Evolutionary conservation across 352 stramenopile species (phyloP).

Genomic region (Phytophthora lateralis): DNA sequence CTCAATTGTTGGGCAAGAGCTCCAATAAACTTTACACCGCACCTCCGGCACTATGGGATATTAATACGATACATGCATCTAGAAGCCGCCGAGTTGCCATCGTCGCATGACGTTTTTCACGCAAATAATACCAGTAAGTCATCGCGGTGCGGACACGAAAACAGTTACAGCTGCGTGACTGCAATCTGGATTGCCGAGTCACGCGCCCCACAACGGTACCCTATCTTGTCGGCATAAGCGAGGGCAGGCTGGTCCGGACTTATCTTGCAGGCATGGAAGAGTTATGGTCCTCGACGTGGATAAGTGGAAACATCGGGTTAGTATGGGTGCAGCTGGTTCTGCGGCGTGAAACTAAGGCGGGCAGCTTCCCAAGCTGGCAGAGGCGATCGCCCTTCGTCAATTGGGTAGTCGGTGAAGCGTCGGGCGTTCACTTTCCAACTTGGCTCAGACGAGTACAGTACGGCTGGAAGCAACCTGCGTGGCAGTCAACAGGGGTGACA

Average conservation of each 20-base stretch:
- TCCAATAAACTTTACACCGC: constrained; percentile 15
- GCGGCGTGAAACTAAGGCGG: constrained; percentile 12
- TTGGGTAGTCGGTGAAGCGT: constrained; percentile 11
- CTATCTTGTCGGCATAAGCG: constrained; percentile 14
- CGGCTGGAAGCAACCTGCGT: not conserved
- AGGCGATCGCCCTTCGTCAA: constrained; percentile 10
- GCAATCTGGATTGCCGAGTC: constrained; percentile 13
- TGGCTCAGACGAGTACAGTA: constrained; percentile 33
- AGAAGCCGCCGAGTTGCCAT: not conserved
- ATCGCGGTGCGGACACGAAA: not conserved
- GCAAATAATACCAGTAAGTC: not conserved
- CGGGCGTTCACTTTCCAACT: constrained; percentile 33
- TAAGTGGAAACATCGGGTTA: constrained; percentile 30
- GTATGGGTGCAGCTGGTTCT: constrained; percentile 34
- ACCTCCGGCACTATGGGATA: not conserved
- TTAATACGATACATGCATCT: too few species aligned
- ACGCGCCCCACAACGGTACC: not conserved
- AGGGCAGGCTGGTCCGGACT: constrained; percentile 13
- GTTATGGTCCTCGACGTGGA: constrained; percentile 19
- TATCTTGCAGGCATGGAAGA: constrained; percentile 24
- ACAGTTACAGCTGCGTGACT: constrained; percentile 26
- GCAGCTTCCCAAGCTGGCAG: constrained; percentile 24
- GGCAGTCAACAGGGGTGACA: too few species aligned
- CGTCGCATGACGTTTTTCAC: not conserved
- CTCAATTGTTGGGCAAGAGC: constrained; percentile 9